Evolutionary conservation across 305 asterid species (phyloP), one percentile per base, ranked within the genome.

Genomic region (Plantago coronopus): DNA sequence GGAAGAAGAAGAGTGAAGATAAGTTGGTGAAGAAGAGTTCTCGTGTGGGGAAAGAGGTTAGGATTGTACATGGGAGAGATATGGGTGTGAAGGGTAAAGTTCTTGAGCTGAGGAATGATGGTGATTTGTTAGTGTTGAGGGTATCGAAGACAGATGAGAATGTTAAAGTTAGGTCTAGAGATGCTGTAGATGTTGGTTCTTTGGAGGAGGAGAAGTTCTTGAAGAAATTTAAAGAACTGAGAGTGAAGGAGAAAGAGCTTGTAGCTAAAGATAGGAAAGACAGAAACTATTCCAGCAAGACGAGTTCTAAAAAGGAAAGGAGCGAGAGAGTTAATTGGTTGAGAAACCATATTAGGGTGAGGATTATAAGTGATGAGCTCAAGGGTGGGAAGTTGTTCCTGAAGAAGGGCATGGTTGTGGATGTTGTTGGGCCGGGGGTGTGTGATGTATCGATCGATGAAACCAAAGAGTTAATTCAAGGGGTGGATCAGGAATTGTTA

Each of bases 321-420:
- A 64, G 62, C n/a, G 66, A 71, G 47, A 70, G 72, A 29, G 77
- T 73, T 51, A 62, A 77, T 54, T 91, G 98, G 98, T 67, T 91
- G 74, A 74, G 84, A 42, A 88, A 74, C 69, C 81, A 86, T 63
- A 86, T 91, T 12, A 83, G 93, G 77, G 95, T 88, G 45, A 83
- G 87, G 72, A 69, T 86, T 66, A 65, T 86, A 45, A 83, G 95
- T 67, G 54, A 70, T 83, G 69, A 78, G 55, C 64, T 84, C 55
- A 86, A 83, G 66, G 81, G 85, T 67, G 98, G 96, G 53, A 76
- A 72, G 66, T 69, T 86, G 66, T 84, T 64, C 72, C 61, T 81
- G 79, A 84, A 84, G 74, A 89, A 86, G 64, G 97, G 95, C 20
- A 79, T 79, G 67, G 77, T 89, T 29, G 78, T 82, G 55, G 97